Base-by-base conservation (phyloP, 495 filamentous ascomycete genomes). In the Amphirosellinia nigrospora region DNA sequence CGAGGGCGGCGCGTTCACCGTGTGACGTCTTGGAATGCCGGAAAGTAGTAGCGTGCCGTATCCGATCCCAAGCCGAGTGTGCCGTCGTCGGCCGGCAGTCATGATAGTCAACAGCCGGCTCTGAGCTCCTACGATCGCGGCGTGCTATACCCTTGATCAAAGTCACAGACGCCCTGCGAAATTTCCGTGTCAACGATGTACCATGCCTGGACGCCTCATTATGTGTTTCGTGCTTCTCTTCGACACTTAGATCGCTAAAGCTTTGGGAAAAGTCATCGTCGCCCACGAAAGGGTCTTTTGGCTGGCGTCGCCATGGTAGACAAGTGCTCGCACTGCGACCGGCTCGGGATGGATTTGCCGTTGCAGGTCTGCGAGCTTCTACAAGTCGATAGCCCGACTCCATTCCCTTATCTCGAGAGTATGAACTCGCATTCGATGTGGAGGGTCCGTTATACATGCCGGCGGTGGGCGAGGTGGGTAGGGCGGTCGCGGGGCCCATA, bases 161-260 rank as follows among this genome's bases (percentile, higher is more conserved):
- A 38, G 83, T 86, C 32, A 85, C 50, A 6, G 86, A 88, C 6
- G 85, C 85, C 30, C 83, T 79, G n/a, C 85, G 81, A 19, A 87
- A 72, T 65, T 82, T 82, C 11, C 82, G 78, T 68, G 82, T 84
- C 34, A 86, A 68, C 3, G 63, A 74, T 62, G 71, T 77, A 65
- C 28, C 75, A 58, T 66, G 73, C 61, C 58, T 68, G 26, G 64
- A 65, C 19, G 62, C 73, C 1, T 48, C 74, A 53, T 55, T 58
- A 36, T 72, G 65, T 19, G 50, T 64, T 19, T 66, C 71, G 23
- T 71, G 48, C 45, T 60, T 74, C 48, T 56, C 71, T 61, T 76
- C 79, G 64, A 77, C 66, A 15, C 68, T 63, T 23, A 79, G 26
- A 55, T 78, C 72, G 66, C 43, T 62, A 26, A 73, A 48, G 34